Evolutionary conservation across 345 rosid species (phyloP).

Genomic region (Corchorus olitorius): DNA sequence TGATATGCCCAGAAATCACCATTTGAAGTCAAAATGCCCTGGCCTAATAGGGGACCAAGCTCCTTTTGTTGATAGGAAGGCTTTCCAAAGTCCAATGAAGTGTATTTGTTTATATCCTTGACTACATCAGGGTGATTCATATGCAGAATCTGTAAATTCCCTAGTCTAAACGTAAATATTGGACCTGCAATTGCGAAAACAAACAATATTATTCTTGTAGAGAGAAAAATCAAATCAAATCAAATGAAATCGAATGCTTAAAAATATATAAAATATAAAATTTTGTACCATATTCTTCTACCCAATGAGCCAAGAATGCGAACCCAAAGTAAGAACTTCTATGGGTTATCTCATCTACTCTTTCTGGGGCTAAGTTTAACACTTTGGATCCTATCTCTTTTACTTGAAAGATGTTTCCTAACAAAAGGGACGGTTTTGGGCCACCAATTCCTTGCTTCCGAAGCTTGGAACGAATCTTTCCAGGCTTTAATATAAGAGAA

Average conservation of each 20-base stretch:
- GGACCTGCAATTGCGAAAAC: constrained; percentile 25
- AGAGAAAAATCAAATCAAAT: too few relatives aligned
- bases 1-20: constrained; percentile 38
- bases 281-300: constrained; percentile 30
- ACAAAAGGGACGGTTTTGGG: too few relatives aligned
- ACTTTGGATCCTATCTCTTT: too few relatives aligned
- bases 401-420: too few relatives aligned
- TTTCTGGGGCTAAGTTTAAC: too few relatives aligned
- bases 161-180: constrained; percentile 23
- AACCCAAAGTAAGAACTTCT: constrained; percentile 25
- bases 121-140: constrained; percentile 24
- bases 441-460: too few relatives aligned
- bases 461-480: too few relatives aligned
- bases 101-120: constrained; percentile 30
- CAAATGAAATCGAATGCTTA: not conserved
- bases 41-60: constrained; percentile 31
- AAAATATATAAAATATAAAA: not conserved
- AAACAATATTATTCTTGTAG: not conserved
- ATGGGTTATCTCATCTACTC: too few relatives aligned
- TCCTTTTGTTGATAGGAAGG: constrained; percentile 29
- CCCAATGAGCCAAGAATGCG: constrained; percentile 36
- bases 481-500: too few relatives aligned
- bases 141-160: constrained; percentile 24
- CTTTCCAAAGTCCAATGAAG: constrained; percentile 33
- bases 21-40: constrained; percentile 35